phyloP scores from a whole-genome alignment of 495 filamentous ascomycete species.

The Lichenothelia convexa region DNA sequence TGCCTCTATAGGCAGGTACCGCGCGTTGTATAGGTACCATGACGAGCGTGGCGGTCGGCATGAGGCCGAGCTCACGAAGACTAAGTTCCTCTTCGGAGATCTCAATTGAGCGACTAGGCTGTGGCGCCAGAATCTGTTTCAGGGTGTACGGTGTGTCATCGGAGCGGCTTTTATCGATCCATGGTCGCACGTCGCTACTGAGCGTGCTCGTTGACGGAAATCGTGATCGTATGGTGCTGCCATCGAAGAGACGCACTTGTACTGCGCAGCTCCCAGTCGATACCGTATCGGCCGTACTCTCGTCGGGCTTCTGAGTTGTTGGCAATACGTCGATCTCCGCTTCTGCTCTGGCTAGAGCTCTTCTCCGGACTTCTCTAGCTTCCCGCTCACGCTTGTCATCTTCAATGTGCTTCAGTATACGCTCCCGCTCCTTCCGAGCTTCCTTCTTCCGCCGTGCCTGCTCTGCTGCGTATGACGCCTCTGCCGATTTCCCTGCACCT shows the following conservation, averaged over 20 bases:
- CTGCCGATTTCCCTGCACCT: constrained; percentile 6
- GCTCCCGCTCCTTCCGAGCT: constrained; percentile 16
- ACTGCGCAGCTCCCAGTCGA: constrained; percentile 50
- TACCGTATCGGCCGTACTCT: too few species aligned
- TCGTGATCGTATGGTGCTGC: constrained; percentile 50
- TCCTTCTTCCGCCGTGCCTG: constrained; percentile 14
- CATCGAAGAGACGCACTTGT: constrained; percentile 73
- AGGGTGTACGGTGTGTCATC: constrained; percentile 52
- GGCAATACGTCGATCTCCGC: constrained; percentile 1
- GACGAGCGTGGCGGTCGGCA: constrained; percentile 66
- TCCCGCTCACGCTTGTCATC: constrained; percentile 43
- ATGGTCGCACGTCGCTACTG: constrained; percentile 47
- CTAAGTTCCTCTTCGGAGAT: constrained; percentile 52
- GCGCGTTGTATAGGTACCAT: constrained; percentile 50
- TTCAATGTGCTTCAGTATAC: constrained; percentile 19
- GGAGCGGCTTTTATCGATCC: constrained; percentile 43
- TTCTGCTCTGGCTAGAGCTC: constrained; percentile 16
- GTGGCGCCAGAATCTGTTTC: constrained; percentile 64
- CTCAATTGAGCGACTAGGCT: constrained; percentile 53
- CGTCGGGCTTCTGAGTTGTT: neutral
- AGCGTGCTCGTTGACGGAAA: constrained; percentile 45
- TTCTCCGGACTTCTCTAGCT: constrained; percentile 30
- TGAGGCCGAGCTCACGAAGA: constrained; percentile 46
- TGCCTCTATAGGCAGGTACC: constrained; percentile 37
- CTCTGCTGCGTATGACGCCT: constrained; percentile 6